Percentiles rank a stretch among this genome's conserved stretches.
Evolutionary conservation across 208 protist species (phyloP).

Genomic region (Trypanosoma avium): DNA sequence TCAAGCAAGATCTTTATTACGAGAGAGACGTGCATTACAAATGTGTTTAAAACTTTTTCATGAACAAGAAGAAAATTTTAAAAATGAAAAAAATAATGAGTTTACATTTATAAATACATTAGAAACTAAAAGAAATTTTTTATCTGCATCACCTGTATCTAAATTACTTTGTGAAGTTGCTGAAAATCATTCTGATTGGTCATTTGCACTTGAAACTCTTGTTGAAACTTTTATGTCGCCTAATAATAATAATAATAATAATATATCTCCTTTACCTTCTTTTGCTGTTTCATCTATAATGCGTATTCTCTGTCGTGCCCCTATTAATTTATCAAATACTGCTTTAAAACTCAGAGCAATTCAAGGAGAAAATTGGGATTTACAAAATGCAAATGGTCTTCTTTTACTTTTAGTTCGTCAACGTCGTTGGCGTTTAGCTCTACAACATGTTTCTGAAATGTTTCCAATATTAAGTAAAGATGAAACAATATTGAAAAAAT

Average conservation of each 20-base stretch:
- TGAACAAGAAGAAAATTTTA: background rate
- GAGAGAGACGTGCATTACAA: conserved; percentile 32
- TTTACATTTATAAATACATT: no score
- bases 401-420: conserved; percentile 53
- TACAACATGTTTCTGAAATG: conserved; percentile 47
- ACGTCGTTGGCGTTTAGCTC: conserved; percentile 59
- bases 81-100: background rate
- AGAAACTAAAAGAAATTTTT: no score
- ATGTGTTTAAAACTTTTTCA: conserved; percentile 27
- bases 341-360: conserved; percentile 46
- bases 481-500: no score
- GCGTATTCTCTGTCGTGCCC: conserved; percentile 39
- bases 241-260: conserved; percentile 9
- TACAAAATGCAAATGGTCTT: conserved; percentile 37
- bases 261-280: conserved; percentile 21
- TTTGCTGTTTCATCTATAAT: conserved; percentile 41
- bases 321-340: conserved; percentile 70
- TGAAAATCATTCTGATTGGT: conserved; percentile 47
- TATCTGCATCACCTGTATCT: conserved; percentile 2
- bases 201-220: conserved; percentile 38
- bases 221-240: conserved; percentile 22
- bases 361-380: conserved; percentile 44
- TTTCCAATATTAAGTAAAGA: conserved; percentile 20
- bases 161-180: conserved; percentile 59
- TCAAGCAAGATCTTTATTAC: conserved; percentile 43